Base-by-base conservation (phyloP, 2,329 filamentous ascomycete genomes). In the Fusarium temperatum region DNA sequence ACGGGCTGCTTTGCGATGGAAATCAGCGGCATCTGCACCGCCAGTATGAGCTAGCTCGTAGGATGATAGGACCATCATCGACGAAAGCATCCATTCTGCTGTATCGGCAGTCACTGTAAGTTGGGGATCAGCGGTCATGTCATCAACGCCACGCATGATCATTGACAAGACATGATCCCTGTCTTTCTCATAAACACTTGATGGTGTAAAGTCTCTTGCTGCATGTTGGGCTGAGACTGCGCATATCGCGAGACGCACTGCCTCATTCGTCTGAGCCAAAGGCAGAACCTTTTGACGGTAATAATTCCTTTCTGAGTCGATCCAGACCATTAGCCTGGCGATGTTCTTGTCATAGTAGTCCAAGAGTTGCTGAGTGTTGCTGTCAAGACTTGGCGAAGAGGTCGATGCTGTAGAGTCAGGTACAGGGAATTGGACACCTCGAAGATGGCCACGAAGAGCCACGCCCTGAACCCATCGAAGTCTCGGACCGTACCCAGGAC, bases 351-450 rank as follows among this genome's bases (percentile, higher is more conserved):
- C 48, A 8, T 51, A 51, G 5, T 51, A 51, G 8, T 35, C 48
- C 2, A 51, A 24, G 0, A 51, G 22, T 3, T 35, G 17, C 1
- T 32, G 48, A 3, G 8, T 35, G 17, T 24, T 32, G 4, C 3
- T 14, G 15, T 51, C 17, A 6, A 18, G 0, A 14, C 6, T 20
- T 14, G 11, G 15, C 4, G 30, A 11, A 2, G 22, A 5, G 2
- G 0, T 3, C 1, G 22, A 18, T 24, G 6, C 17, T 14, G 6
- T 6, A 14, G 30, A 6, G 0, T 3, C 12, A 0, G 28, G 8
- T 4, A 51, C 0, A 2, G 48, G 48, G 0, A 10, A 51, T 10
- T 35, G 30, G 0, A 14, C 12, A 6, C 48, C 48, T 0, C 22
- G 15, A 14, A 51, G 48, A 20, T 24, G 22, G 0, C 48, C 48